These are phyloP conservation scores for Lactifluus piperatus DNA, from an alignment of 768 basidiomycete genomes.

Conservation along the genomic window DNA sequence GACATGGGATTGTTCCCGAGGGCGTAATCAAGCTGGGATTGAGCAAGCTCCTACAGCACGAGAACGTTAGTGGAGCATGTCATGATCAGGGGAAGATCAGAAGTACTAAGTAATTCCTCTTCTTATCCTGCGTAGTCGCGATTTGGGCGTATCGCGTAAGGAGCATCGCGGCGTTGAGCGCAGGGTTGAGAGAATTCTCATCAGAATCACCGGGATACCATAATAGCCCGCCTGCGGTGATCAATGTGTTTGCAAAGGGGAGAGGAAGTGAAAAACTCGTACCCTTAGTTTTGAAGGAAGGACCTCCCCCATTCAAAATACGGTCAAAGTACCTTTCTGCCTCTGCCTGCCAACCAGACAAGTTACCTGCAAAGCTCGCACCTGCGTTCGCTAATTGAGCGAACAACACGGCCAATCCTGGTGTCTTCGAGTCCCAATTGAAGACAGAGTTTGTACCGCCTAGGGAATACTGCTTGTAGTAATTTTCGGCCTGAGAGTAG, in stretches of 20 bases:
- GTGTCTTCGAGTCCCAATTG: slow-evolving; percentile 85
- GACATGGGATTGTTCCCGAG: slow-evolving; percentile 89
- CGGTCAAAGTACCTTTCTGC: slow-evolving; percentile 72
- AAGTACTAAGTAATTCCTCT: slow-evolving; percentile 50
- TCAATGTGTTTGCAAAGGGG: background rate
- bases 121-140: slow-evolving; percentile 52
- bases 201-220: slow-evolving; percentile 83
- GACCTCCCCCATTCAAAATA: slow-evolving; percentile 49
- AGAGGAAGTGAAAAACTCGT: slow-evolving; percentile 11
- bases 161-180: slow-evolving; percentile 82
- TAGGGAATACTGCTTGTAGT: slow-evolving; percentile 51
- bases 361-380: slow-evolving; percentile 40
- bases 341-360: slow-evolving; percentile 56
- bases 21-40: slow-evolving; percentile 69
- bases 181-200: slow-evolving; percentile 71
- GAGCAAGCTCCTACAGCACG: slow-evolving; percentile 51
- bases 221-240: slow-evolving; percentile 58
- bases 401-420: slow-evolving; percentile 67
- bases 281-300: slow-evolving; percentile 57
- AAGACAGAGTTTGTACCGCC: slow-evolving; percentile 48
- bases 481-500: slow-evolving; percentile 54
- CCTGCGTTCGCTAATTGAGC: slow-evolving; percentile 61
- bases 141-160: slow-evolving; percentile 68
- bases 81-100: background rate
- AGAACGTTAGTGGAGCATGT: slow-evolving; percentile 5